Evolutionary conservation across 164 flowering plant genomes (phyloP), one percentile per base, ranked within the genome.

Genomic region (Akebia trifoliata): DNA sequence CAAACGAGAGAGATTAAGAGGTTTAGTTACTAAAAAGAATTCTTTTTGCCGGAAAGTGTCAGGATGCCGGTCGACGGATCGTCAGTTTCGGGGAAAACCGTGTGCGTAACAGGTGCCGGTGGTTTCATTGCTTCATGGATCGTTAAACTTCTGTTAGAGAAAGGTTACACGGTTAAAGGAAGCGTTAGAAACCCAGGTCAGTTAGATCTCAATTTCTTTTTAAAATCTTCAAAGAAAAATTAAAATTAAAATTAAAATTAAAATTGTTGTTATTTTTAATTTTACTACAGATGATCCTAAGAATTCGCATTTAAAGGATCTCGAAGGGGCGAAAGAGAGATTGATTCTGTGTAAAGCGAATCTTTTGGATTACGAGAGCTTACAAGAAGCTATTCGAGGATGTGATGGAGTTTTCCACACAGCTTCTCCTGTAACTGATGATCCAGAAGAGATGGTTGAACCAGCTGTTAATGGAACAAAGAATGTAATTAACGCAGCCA

Each of bases 391-490:
- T 20, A 81, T 93, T 26, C 58, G 49, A 28, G 97, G 97, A 0
- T 93, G 99, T 56, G 78, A 84, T 38, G 99, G 99, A 3, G 97
- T 93, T 64, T 86, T 90, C 72, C 99, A 93, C 73, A 84, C 95
- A 6, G 99, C 99, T 4, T 93, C 97, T 6, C 99, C 96, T 0
- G 91, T 94, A 10, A 86, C 97, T 4, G 97, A 94, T 65, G 96
- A 90, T 67, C 97, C 97, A 86, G 97, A 87, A 56, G 79, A 90
- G 77, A 90, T 93, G 99, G 90, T 94, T 79, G 97, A 86, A 74
- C 99, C 99, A 6, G 97, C 99, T 0, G 95, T 90, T 72, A 72
- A 56, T 1, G 99, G 99, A 30, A 76, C 96, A 1, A 82, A 73
- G 72, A 75, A 87, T 57, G 96, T 94, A 54, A 85, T 94, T 1